Evolutionary conservation across 345 rosid species (phyloP).

Genomic region (Psidium guajava): DNA sequence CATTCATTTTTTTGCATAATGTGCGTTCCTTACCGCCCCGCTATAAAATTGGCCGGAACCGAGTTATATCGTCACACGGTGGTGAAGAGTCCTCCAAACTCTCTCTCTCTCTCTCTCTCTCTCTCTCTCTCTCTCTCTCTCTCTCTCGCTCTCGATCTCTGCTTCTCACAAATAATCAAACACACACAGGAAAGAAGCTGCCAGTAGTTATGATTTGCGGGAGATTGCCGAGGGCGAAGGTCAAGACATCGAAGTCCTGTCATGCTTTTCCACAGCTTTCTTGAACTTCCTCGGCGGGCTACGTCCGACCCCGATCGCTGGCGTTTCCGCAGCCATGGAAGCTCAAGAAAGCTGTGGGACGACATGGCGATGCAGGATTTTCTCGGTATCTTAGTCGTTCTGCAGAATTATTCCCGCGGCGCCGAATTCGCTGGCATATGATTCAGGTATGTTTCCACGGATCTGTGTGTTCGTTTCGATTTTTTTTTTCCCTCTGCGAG

Average conservation of each 20-base stretch:
- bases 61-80: not conserved
- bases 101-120: not conserved
- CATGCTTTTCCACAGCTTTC: conserved; percentile 87
- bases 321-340: conserved; percentile 3
- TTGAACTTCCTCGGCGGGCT: conserved; percentile 34
- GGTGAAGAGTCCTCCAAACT: not conserved
- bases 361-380: conserved; percentile 43
- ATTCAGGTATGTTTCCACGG: not conserved
- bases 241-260: conserved; percentile 18
- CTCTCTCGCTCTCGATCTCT: too few species aligned
- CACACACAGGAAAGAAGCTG: not conserved
- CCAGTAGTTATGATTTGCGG: not conserved
- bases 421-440: not conserved
- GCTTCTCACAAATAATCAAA: not conserved
- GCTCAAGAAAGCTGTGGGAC: conserved; percentile 84
- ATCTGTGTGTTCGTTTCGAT: not conserved
- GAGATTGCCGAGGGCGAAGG: conserved; percentile 11
- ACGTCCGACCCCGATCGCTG: not conserved
- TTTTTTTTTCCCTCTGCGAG: not conserved
- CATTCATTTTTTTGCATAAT: not conserved
- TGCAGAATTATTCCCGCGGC: not conserved
- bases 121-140: not conserved
- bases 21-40: not conserved
- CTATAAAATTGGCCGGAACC: not conserved
- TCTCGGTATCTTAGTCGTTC: not conserved